Percentiles rank a stretch among this genome's conserved stretches.
phyloP scores from a whole-genome alignment of 169 alveolate species.

The Perkinsus olseni region DNA sequence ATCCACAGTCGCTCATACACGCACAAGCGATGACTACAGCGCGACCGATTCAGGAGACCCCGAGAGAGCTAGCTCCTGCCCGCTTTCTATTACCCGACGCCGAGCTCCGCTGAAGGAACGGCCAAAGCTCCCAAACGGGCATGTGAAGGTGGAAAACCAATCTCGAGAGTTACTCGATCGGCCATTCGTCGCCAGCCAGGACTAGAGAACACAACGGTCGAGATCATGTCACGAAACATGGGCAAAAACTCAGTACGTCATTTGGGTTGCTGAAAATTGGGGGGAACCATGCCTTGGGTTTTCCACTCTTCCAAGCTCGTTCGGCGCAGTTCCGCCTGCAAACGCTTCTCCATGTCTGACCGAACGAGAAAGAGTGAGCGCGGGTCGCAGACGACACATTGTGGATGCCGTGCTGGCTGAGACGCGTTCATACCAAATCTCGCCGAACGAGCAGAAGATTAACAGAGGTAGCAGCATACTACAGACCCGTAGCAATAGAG shows the following conservation, averaged over 20 bases:
- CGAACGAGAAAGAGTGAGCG: background rate
- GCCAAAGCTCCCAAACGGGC: background rate
- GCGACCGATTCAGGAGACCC: too few relatives aligned
- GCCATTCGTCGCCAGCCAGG: too few relatives aligned
- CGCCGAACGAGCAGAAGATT: too few relatives aligned
- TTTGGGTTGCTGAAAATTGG: background rate
- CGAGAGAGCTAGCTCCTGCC: too few relatives aligned
- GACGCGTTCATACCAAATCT: too few relatives aligned
- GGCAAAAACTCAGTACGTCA: background rate
- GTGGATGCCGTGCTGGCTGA: too few relatives aligned
- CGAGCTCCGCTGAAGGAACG: background rate
- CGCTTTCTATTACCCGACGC: background rate
- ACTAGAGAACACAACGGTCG: too few relatives aligned
- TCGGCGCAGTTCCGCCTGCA: background rate
- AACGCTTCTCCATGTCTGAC: background rate
- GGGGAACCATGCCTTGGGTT: background rate
- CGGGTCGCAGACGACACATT: background rate
- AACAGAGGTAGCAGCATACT: too few relatives aligned
- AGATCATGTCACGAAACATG: too few relatives aligned
- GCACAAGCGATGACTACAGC: too few relatives aligned
- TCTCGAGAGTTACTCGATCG: background rate
- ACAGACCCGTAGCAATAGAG: too few relatives aligned
- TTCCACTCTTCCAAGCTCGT: background rate
- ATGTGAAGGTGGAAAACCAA: background rate
- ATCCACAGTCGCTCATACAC: too few relatives aligned